Conservation (phyloP, 345 rosid genomes). For the Linum tenue region DNA sequence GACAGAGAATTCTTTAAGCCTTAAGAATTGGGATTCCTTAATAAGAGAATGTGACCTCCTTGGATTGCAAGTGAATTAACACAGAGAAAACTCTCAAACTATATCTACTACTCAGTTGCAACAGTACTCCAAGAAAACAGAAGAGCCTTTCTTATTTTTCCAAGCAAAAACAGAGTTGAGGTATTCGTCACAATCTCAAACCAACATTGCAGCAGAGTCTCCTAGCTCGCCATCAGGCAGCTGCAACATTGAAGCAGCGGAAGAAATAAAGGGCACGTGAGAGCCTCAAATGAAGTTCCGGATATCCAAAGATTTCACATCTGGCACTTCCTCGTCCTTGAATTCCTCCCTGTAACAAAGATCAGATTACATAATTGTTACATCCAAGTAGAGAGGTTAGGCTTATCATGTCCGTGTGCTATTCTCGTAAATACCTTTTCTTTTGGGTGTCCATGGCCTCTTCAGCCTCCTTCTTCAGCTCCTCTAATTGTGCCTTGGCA, state of each 20-base stretch:
- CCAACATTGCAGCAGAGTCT: conserved; percentile 1
- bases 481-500: conserved; percentile 80
- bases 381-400: background rate
- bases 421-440: conserved; percentile 45
- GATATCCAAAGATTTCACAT: conserved; percentile 82
- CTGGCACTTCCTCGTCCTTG: conserved; percentile 66
- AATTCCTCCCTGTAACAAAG: conserved; percentile 67
- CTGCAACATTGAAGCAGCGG: no score
- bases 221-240: no score
- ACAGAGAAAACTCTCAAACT: background rate
- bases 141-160: conserved; percentile 17
- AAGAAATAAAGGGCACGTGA: background rate
- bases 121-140: background rate
- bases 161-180: conserved; percentile 14
- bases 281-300: conserved; percentile 63
- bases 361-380: background rate
- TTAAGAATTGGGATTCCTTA: background rate
- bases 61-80: background rate
- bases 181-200: conserved; percentile 5
- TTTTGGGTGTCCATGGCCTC: conserved; percentile 94
- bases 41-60: background rate
- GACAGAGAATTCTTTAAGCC: background rate
- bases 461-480: conserved; percentile 75
- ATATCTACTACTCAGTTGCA: conserved; percentile 6
- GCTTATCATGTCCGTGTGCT: background rate